Evolutionary conservation across 1,284 basidiomycete species (phyloP).

Genomic region (Pseudozyma thailandica): DNA sequence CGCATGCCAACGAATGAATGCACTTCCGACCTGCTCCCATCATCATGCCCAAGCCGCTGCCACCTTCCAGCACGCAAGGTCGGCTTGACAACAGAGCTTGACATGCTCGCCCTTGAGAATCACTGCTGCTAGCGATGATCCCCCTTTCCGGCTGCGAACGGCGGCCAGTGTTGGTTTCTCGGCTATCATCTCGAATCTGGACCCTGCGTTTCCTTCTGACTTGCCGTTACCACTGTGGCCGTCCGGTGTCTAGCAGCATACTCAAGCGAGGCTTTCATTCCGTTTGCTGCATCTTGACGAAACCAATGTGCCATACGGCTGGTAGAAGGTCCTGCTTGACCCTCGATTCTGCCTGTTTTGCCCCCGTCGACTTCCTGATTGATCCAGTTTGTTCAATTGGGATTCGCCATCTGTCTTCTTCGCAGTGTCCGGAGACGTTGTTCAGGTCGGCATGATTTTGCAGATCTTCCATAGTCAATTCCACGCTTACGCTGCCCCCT

Average conservation of each 20-base stretch:
- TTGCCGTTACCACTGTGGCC: too few species aligned
- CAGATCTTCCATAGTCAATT: slow-evolving; percentile 6
- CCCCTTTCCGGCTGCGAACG: neutral
- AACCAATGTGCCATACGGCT: neutral
- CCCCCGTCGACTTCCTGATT: too few species aligned
- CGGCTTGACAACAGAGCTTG: neutral
- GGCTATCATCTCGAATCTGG: slow-evolving; percentile 4
- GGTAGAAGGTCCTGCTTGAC: neutral
- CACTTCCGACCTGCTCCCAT: neutral
- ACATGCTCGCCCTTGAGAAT: neutral
- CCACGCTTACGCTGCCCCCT: slow-evolving; percentile 15
- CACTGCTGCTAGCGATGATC: neutral
- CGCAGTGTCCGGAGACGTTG: neutral
- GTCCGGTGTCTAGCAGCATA: too few species aligned
- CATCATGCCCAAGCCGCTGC: neutral
- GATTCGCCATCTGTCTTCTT: too few species aligned
- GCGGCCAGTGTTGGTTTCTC: slow-evolving; percentile 4
- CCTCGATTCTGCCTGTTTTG: too few species aligned
- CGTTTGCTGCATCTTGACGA: slow-evolving; percentile 17
- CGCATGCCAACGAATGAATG: slow-evolving; percentile 4
- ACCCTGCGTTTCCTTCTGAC: slow-evolving; percentile 15
- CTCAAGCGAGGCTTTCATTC: slow-evolving; percentile 5
- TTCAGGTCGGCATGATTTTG: slow-evolving; percentile 6
- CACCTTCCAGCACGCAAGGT: too few species aligned
- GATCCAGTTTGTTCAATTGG: too few species aligned